phyloP scores from a whole-genome alignment of 306 rosid species.

The Gastrolobium bilobum region DNA sequence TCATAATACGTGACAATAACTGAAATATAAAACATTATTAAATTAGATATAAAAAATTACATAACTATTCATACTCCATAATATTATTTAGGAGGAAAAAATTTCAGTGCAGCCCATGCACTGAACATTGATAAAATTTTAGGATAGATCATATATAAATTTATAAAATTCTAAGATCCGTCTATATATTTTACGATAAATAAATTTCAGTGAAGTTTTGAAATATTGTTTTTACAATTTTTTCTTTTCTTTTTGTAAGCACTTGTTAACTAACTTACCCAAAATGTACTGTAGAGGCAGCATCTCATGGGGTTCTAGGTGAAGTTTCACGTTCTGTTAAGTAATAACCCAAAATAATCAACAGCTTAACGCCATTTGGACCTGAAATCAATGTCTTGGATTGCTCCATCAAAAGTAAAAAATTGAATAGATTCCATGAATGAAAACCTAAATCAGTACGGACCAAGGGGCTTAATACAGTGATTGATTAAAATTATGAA shows the following conservation, averaged over 20 bases:
- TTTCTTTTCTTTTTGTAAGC: not conserved
- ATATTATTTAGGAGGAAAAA: no score
- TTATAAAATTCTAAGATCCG: no score
- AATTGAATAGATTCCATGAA: slow-evolving; percentile 45
- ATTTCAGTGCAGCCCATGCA: no score
- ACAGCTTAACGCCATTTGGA: slow-evolving; percentile 14
- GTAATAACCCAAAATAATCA: slow-evolving; percentile 12
- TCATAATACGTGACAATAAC: no score
- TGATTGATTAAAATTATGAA: slow-evolving; percentile 51
- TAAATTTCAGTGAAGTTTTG: no score
- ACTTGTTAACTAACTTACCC: slow-evolving; percentile 35
- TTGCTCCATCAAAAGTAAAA: slow-evolving; percentile 26
- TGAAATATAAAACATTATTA: no score
- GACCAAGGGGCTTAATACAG: slow-evolving; percentile 40
- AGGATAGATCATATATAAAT: no score
- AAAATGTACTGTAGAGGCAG: slow-evolving; percentile 4
- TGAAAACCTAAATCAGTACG: slow-evolving; percentile 44
- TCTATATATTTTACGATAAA: no score
- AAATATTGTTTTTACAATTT: no score
- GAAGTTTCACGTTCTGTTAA: slow-evolving; percentile 46
- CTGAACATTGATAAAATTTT: no score
- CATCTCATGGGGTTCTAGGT: slow-evolving; percentile 46
- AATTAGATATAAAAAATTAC: no score
- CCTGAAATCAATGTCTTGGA: slow-evolving; percentile 48
- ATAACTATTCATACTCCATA: no score